These are phyloP conservation scores for Aspergillus cejpii DNA, from an alignment of 2,329 filamentous ascomycete species.

Conservation along the genomic window DNA sequence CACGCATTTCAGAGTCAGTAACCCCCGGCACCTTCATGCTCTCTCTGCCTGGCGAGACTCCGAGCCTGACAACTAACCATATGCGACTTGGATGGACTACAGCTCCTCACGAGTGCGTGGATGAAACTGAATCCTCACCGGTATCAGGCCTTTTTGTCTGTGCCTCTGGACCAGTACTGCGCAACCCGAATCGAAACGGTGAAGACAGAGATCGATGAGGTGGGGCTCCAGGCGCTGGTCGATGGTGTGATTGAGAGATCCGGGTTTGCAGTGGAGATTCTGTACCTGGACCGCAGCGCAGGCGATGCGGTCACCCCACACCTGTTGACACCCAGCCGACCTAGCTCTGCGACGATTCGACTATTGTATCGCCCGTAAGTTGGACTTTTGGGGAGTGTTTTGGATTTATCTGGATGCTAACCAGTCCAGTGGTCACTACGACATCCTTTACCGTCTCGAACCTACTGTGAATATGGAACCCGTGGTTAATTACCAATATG, in stretches of 20 bases:
- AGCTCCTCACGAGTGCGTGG: conserved; percentile 77
- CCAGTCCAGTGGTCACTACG: conserved; percentile 68
- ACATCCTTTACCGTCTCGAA: conserved; percentile 73
- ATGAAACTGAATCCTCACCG: conserved; percentile 65
- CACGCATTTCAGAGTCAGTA: conserved; percentile 64
- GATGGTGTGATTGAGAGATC: conserved; percentile 73
- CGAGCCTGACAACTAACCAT: conserved; percentile 15
- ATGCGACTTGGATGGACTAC: conserved; percentile 17
- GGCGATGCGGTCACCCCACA: conserved; percentile 62
- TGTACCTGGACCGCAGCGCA: conserved; percentile 81
- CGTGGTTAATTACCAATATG: conserved; percentile 39
- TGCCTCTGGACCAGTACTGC: conserved; percentile 62
- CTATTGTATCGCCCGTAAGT: conserved; percentile 61
- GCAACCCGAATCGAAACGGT: conserved; percentile 63
- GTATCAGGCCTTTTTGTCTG: conserved; percentile 67
- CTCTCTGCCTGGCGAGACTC: neutral
- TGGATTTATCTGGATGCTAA: conserved; percentile 21
- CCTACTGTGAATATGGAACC: conserved; percentile 33
- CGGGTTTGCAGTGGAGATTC: conserved; percentile 74
- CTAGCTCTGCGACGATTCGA: conserved; percentile 56
- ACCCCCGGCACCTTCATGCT: neutral
- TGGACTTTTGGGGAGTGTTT: neutral
- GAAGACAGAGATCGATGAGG: conserved; percentile 79
- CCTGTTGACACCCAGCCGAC: conserved; percentile 30
- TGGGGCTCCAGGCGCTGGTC: conserved; percentile 71